Evolutionary conservation across 441 rosid species (phyloP).

Genomic region (Populus tomentosa): DNA sequence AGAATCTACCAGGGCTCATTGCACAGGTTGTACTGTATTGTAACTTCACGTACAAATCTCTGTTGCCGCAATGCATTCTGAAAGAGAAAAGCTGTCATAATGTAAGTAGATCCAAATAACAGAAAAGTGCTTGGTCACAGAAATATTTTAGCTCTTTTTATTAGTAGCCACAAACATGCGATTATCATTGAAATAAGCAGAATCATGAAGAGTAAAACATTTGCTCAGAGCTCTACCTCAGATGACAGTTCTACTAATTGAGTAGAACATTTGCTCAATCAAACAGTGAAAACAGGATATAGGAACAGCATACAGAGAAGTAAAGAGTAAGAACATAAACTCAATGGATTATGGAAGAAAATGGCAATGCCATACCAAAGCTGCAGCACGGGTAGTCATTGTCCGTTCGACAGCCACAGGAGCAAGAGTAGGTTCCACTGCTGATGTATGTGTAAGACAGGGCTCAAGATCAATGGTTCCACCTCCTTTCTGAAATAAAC

Average conservation of each 20-base stretch:
- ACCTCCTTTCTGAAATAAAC: no score
- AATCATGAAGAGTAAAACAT: background rate
- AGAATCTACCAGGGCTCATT: constrained; percentile 91
- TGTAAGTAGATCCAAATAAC: constrained; percentile 16
- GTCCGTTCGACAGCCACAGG: constrained; percentile 97
- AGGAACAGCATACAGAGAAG: no score
- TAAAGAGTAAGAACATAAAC: no score
- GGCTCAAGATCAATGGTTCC: no score
- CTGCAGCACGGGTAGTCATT: constrained; percentile 99
- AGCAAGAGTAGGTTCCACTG: constrained; percentile 97
- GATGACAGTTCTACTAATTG: no score
- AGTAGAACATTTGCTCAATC: no score
- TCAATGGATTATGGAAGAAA: no score
- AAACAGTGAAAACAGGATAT: no score
- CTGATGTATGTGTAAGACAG: constrained; percentile 82
- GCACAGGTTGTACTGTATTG: constrained; percentile 97
- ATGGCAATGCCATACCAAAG: constrained; percentile 56
- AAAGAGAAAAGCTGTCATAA: background rate
- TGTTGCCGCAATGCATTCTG: constrained; percentile 62
- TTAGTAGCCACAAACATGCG: no score
- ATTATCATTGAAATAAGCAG: background rate
- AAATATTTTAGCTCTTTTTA: background rate
- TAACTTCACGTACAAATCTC: constrained; percentile 95
- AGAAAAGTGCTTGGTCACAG: no score
- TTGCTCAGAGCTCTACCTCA: no score